phyloP scores from a whole-genome alignment of 129 eudicot species.

The Chrysanthemum makinoi region DNA sequence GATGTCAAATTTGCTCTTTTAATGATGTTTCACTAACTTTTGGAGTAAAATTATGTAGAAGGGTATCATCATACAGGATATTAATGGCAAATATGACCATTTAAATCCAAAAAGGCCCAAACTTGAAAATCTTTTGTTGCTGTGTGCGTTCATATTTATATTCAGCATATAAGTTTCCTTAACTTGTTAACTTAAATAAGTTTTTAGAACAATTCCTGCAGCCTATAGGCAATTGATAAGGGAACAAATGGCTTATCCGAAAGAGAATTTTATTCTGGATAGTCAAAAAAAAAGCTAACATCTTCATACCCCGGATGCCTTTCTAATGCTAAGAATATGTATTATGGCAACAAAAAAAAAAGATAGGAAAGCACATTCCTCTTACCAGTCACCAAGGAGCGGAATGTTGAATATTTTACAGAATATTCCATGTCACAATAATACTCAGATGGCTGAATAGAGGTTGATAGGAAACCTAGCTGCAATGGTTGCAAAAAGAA shows the following conservation, averaged over 20 bases:
- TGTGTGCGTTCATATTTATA: slow-evolving; percentile 12
- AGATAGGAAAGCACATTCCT: slow-evolving; percentile 17
- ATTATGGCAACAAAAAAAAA: slow-evolving; percentile 3
- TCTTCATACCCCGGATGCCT: background rate
- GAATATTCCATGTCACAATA: slow-evolving; percentile 96
- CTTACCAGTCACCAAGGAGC: slow-evolving; percentile 59
- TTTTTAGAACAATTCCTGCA: slow-evolving; percentile 13
- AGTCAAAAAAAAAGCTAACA: background rate
- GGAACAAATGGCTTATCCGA: background rate
- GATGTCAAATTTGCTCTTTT: background rate
- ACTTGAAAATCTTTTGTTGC: no score
- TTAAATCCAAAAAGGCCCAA: background rate
- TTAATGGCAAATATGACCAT: background rate
- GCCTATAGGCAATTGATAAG: slow-evolving; percentile 14
- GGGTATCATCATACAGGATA: background rate
- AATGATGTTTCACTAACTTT: background rate
- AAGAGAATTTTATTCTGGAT: background rate
- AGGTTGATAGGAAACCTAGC: slow-evolving; percentile 44
- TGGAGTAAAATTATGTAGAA: background rate
- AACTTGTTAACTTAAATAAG: background rate
- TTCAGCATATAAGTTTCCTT: background rate
- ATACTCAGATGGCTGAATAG: slow-evolving; percentile 52
- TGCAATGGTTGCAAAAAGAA: slow-evolving; percentile 34
- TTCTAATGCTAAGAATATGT: slow-evolving; percentile 22
- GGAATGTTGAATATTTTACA: slow-evolving; percentile 87